Base-by-base conservation (phyloP, 1,284 basidiomycete species). In the Moesziomyces sp. region DNA sequence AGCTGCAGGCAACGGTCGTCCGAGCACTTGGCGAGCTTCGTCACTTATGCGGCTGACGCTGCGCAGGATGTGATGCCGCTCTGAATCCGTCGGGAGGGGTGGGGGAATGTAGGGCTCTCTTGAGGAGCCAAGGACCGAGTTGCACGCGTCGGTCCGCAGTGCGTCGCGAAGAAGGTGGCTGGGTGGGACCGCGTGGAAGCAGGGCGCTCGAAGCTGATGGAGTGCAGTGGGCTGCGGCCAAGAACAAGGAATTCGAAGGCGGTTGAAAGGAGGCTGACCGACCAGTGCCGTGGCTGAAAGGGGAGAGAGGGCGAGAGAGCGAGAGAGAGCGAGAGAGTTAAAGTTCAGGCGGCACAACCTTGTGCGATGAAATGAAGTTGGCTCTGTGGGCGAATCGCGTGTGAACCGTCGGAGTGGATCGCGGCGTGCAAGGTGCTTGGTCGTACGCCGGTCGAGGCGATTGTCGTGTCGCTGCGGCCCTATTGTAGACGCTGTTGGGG, bases 281-380 rank as follows among this genome's bases (percentile, higher is more conserved):
- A 38, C 14, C 35, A 11, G 35, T 38, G 16, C 35, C 35, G 35
- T 16, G 5, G 35, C 35, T 38, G 14, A 18, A 18, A 38, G 35
- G 35, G 16, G 13, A 38, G 30, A 11, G 35, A 6, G 13, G 16
- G 30, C 9, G 30, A 5, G 30, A 30, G 24, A 42, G 26, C 5
- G n/a, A 26, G 24, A 7, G 24, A 26, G 24, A 7, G 24, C 5
- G 19, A 8, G 26, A 53, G 54, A 30, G 47, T 62, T 62, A 63
- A 69, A 60, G 66, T 69, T 69, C 42, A 59, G 54, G 53, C 60
- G 66, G 49, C 8, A 34, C 34, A 56, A 63, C 59, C 59, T 69
- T 69, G 43, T 55, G n/a, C 9, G 51, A 56, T 30, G 55, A 69
- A 69, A 69, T 69, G 66, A 63, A 58, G 46, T 59, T 58, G 55